A percentile compares a stretch with the other conserved stretches of the same genome.
These are phyloP conservation scores for Saccharomycodes ludwigii DNA, from an alignment of 805 yeast species.

Conservation along the genomic window DNA sequence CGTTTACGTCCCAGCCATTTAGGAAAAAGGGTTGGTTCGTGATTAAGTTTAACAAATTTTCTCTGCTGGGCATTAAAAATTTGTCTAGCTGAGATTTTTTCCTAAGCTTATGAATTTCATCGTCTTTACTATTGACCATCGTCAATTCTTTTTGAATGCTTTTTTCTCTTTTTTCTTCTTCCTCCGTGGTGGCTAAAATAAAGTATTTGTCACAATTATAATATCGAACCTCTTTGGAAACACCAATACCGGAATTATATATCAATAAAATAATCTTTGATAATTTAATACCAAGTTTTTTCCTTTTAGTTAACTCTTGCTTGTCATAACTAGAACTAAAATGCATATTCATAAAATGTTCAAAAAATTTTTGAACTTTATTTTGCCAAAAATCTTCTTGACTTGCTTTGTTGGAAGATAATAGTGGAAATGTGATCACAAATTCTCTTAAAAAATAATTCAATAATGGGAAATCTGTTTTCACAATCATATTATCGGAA, in stretches of 20 bases:
- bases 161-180: constrained; percentile 21
- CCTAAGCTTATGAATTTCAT: no score
- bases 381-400: constrained; percentile 65
- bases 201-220: constrained; percentile 24
- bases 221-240: constrained; percentile 44
- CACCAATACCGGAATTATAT: constrained; percentile 63
- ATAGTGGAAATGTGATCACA: constrained; percentile 63
- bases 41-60: constrained; percentile 22
- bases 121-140: no score
- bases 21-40: constrained; percentile 23
- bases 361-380: constrained; percentile 71
- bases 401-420: constrained; percentile 30
- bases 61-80: constrained; percentile 29
- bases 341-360: constrained; percentile 59
- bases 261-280: constrained; percentile 51
- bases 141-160: no score
- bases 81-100: constrained; percentile 21
- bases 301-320: constrained; percentile 60
- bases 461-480: constrained; percentile 53
- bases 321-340: constrained; percentile 68
- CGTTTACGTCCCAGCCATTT: constrained; percentile 53
- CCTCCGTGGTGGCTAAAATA: constrained; percentile 13
- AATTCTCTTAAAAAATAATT: constrained; percentile 53
- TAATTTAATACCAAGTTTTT: constrained; percentile 48
- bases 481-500: constrained; percentile 12